Evolutionary conservation across 441 rosid species (phyloP).

Genomic region (Bruguiera hainesii): DNA sequence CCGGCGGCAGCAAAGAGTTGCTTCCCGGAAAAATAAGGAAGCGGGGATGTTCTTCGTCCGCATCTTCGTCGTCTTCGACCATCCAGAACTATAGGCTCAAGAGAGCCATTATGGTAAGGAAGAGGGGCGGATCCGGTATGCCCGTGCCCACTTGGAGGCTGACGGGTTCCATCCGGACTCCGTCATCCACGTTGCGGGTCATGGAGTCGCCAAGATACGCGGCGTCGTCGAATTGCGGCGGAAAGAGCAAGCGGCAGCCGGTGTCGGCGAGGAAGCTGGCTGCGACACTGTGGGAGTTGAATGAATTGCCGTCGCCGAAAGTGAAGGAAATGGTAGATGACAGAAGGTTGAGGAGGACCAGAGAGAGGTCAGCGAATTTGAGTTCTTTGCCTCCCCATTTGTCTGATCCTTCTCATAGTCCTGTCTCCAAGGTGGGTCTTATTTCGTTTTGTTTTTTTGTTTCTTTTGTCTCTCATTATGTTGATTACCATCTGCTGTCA

Average conservation of each 20-base stretch:
- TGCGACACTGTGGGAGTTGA: conserved; percentile 97
- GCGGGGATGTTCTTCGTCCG: conserved; percentile 83
- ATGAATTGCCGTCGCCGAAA: conserved; percentile 80
- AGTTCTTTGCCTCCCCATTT: conserved; percentile 85
- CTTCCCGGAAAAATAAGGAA: conserved; percentile 83
- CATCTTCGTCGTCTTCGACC: conserved; percentile 80
- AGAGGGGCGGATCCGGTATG: conserved; percentile 78
- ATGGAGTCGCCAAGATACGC: conserved; percentile 49
- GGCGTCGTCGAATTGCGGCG: conserved; percentile 36
- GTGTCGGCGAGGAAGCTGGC: conserved; percentile 93
- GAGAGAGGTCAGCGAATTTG: conserved; percentile 55
- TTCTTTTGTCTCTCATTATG: neutral
- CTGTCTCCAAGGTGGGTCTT: conserved; percentile 74
- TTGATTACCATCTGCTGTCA: neutral
- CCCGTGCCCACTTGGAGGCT: conserved; percentile 89
- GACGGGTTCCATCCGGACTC: conserved; percentile 56
- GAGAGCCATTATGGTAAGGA: conserved; percentile 77
- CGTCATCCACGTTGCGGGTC: conserved; percentile 45
- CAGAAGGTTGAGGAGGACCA: conserved; percentile 39
- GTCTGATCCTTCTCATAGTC: conserved; percentile 97
- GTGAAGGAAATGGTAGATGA: conserved; percentile 37
- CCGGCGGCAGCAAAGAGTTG: conserved; percentile 37
- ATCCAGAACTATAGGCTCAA: conserved; percentile 74
- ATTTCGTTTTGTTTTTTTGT: neutral
- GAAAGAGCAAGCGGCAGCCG: conserved; percentile 44